These are phyloP conservation scores for Tremellales sp. DNA, from an alignment of 1,284 basidiomycete genomes.

Conservation along the genomic window DNA sequence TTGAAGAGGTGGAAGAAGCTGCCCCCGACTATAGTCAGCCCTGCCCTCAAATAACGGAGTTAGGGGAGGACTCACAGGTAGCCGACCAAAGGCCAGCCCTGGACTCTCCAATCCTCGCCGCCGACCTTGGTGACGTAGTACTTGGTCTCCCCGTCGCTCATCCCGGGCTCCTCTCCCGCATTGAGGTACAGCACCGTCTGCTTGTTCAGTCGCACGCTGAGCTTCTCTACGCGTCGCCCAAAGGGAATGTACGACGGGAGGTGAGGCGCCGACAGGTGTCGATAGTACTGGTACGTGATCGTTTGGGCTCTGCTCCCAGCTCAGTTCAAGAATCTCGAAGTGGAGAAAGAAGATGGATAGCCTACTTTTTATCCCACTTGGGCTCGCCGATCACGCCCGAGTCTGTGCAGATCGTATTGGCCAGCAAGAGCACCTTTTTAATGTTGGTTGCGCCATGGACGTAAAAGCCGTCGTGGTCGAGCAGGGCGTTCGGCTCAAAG, in stretches of 20 bases:
- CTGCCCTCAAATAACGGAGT: not conserved
- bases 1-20: slow-evolving; percentile 22
- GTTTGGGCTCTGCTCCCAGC: not conserved
- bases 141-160: slow-evolving; percentile 14
- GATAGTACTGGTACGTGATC: slow-evolving; percentile 11
- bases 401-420: slow-evolving; percentile 14
- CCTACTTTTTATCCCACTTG: slow-evolving; percentile 35
- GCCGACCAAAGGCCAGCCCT: not conserved
- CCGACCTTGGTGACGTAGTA: slow-evolving; percentile 36
- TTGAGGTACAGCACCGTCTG: slow-evolving; percentile 22
- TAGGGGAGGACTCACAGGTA: slow-evolving; percentile 22
- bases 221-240: slow-evolving; percentile 8
- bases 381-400: slow-evolving; percentile 22
- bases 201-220: slow-evolving; percentile 12
- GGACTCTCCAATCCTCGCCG: not conserved
- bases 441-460: slow-evolving; percentile 26
- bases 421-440: slow-evolving; percentile 31
- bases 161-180: slow-evolving; percentile 19
- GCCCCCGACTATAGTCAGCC: not conserved
- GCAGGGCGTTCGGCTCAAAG: slow-evolving; percentile 32
- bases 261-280: slow-evolving; percentile 13
- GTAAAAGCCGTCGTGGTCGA: slow-evolving; percentile 17
- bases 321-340: too few species aligned
- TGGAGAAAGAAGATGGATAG: not conserved
- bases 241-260: slow-evolving; percentile 11